Evolutionary conservation across 352 stramenopile species (phyloP).

Genomic region (Globisporangium canariense): DNA sequence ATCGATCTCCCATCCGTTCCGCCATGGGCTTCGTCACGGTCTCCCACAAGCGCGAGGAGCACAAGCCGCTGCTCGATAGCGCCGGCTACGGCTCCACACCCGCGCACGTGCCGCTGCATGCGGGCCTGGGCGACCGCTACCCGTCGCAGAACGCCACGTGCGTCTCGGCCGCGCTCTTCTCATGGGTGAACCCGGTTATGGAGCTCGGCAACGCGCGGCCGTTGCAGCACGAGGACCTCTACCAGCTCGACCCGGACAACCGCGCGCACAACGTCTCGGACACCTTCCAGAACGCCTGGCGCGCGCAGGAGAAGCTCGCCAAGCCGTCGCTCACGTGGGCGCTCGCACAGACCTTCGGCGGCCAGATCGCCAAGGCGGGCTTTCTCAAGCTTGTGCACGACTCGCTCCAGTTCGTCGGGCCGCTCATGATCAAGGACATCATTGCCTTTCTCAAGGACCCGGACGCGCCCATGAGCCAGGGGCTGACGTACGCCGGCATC

Average conservation of each 20-base stretch:
- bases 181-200: slow-evolving; percentile 88
- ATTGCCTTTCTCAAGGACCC: slow-evolving; percentile 77
- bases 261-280: slow-evolving; percentile 39
- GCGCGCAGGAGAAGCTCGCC: slow-evolving; percentile 21
- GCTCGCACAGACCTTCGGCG: slow-evolving; percentile 49
- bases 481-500: slow-evolving; percentile 55
- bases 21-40: slow-evolving; percentile 13
- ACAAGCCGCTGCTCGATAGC: slow-evolving; percentile 29
- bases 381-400: slow-evolving; percentile 82
- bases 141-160: slow-evolving; percentile 54
- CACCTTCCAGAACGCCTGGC: slow-evolving; percentile 51
- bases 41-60: slow-evolving; percentile 19
- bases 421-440: slow-evolving; percentile 84
- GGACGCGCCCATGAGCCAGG: slow-evolving; percentile 45
- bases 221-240: slow-evolving; percentile 81
- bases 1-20: neutral
- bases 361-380: slow-evolving; percentile 45
- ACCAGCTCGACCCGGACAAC: slow-evolving; percentile 78
- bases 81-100: slow-evolving; percentile 7
- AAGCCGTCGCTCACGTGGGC: slow-evolving; percentile 56
- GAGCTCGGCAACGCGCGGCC: slow-evolving; percentile 73
- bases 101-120: neutral
- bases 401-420: slow-evolving; percentile 80
- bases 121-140: slow-evolving; percentile 56
- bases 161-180: slow-evolving; percentile 72